These are phyloP conservation scores for Malus hybrid DNA, from an alignment of 331 rosid species.

Conservation along the genomic window DNA sequence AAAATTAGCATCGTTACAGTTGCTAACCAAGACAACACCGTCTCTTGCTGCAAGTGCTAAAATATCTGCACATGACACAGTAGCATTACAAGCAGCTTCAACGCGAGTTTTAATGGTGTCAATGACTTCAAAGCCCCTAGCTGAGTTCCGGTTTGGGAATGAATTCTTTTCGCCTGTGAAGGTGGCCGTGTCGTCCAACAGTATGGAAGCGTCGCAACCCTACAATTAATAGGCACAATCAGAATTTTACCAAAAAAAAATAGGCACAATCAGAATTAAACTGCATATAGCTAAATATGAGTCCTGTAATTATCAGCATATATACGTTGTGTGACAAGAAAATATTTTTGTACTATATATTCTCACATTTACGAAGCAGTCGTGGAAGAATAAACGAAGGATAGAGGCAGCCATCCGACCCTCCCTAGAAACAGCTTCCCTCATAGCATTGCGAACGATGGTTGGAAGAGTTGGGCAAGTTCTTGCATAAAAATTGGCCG, in stretches of 20 bases:
- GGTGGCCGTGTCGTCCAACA: slow-evolving; percentile 53
- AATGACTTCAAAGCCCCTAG: slow-evolving; percentile 64
- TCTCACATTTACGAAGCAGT: slow-evolving; percentile 70
- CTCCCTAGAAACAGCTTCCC: slow-evolving; percentile 34
- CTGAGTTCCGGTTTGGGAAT: slow-evolving; percentile 43
- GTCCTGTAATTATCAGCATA: no score
- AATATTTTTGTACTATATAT: background rate
- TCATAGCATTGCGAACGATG: slow-evolving; percentile 43
- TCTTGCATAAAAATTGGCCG: slow-evolving; percentile 39
- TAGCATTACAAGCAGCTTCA: slow-evolving; percentile 62
- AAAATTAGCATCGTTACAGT: background rate
- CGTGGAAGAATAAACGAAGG: slow-evolving; percentile 87
- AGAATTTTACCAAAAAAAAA: no score
- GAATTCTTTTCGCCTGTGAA: slow-evolving; percentile 73
- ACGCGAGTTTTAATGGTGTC: slow-evolving; percentile 58
- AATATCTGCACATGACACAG: slow-evolving; percentile 80
- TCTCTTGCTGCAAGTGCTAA: slow-evolving; percentile 77
- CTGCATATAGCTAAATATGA: background rate
- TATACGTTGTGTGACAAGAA: background rate
- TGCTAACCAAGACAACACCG: slow-evolving; percentile 42
- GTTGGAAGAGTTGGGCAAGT: slow-evolving; percentile 50
- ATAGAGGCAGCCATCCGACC: slow-evolving; percentile 65
- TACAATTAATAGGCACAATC: slow-evolving; percentile 1
- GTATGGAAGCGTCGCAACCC: slow-evolving; percentile 76
- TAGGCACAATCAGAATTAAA: no score